Evolutionary conservation across 352 stramenopile species (phyloP), one percentile per base, ranked within the genome.

Genomic region (Phytophthora sp.): DNA sequence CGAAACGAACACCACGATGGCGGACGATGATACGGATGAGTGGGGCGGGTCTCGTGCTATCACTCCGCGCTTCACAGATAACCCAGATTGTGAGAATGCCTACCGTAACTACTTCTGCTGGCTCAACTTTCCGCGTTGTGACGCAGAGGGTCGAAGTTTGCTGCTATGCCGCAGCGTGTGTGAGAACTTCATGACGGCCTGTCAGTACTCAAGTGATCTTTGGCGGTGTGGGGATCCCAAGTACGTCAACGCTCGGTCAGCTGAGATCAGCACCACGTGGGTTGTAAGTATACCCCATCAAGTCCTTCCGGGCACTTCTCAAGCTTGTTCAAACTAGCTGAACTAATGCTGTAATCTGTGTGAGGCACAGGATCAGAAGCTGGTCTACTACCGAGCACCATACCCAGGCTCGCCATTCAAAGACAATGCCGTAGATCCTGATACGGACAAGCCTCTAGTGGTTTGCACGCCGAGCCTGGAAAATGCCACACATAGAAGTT

Each of bases 41-140:
- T 91, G 85, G 79, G 82, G 83, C 24, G 59, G 64, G 1, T 27
- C 66, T 11, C 69, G 82, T 18, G 76, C 84, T 45, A 88, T 91
- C 33, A 77, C 82, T 52, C 79, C 88, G 60, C 84, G 87, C 20
- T 97, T 96, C 63, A 76, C 80, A 23, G 83, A 95, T 45, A 96
- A 96, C 55, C 64, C 82, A 8, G 92, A 96, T 63, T 98, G 92
- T 42, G 75, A 94, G 68, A 90, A 96, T 53, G 88, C 92, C n/a
- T 98, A 95, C 66, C 73, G 73, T 35, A 94, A 94, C 57, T 97
- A 95, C 63, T 88, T 94, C 29, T 98, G 91, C 68, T 98, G 84
- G 86, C 45, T 96, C 15, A 98, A 97, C 71, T 97, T 97, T 64
- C 92, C 92, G 18, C 80, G 92, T 29, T 98, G 91, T 71, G 91